Base-by-base conservation (phyloP, 2,329 filamentous ascomycete species). In the Penicillium sp. region DNA sequence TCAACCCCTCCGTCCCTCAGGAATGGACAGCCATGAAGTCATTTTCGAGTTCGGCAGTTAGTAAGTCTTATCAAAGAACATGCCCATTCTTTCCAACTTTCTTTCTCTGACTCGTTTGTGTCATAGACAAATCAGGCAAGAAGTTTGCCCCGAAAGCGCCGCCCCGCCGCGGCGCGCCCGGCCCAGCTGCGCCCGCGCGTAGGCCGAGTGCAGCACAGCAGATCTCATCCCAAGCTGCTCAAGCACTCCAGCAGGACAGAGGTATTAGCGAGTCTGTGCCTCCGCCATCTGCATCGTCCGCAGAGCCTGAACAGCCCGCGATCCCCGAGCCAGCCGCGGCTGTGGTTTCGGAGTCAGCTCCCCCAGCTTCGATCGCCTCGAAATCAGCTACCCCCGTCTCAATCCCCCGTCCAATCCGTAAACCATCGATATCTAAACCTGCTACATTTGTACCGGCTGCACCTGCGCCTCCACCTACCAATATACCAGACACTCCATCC, bases 141-240 rank as follows among this genome's bases (percentile, higher is more conserved):
- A 90, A 90, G 76, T 91, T 92, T 78, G 90, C 90, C 73, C 89
- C 89, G 47, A 91, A 90, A 78, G 84, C 85, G 64, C 85, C 84
- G 37, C 80, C 82, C 64, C 84, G 87, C 70, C 81, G 83, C 59
- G 78, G 82, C 62, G 79, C 80, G 63, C 76, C 76, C 58, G 63
- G 67, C 49, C 38, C 69, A 57, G 70, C 70, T 58, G 71, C 73
- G 50, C 68, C 79, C 45, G 73, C 79, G 35, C 64, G 76, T 43
- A 71, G 73, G 57, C 70, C 78, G 42, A 80, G 77, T 64, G 71
- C 74, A 56, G 75, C 76, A 61, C 75, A 72, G 37, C 78, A 77
- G 53, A 43, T 63, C 1, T 59, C 64, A 12, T 47, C 45, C 1
- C 62, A 63, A 55, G 45, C 56, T 41, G 57, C 61, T 2, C 63